phyloP scores from a whole-genome alignment of 2,329 filamentous ascomycete genomes.

The Ophiostoma triangulosporum region DNA sequence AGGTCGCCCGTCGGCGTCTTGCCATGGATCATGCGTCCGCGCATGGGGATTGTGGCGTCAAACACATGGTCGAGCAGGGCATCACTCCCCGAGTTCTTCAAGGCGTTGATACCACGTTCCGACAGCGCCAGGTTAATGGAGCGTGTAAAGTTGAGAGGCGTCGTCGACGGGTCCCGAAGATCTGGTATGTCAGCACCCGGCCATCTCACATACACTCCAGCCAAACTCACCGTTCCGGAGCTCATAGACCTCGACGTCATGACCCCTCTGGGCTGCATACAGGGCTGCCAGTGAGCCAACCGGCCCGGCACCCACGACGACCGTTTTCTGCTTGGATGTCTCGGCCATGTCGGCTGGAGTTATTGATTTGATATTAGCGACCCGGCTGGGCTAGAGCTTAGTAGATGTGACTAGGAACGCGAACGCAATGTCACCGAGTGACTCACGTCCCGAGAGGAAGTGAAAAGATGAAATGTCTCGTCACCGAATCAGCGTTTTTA shows the following conservation, averaged over 20 bases:
- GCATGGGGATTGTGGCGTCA: constrained; percentile 75
- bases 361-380: no score
- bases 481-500: neutral
- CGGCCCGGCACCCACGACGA: constrained; percentile 83
- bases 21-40: constrained; percentile 92
- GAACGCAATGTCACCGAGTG: no score
- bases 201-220: neutral
- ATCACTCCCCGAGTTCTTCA: constrained; percentile 54
- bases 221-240: constrained; percentile 58
- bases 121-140: constrained; percentile 97
- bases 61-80: constrained; percentile 63
- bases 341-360: neutral
- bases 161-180: constrained; percentile 67
- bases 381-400: no score
- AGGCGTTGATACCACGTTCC: constrained; percentile 81
- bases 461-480: no score
- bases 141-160: constrained; percentile 86
- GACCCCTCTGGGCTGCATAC: constrained; percentile 78
- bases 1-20: constrained; percentile 48
- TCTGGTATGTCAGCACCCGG: constrained; percentile 38
- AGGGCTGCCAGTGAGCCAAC: constrained; percentile 85
- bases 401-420: no score
- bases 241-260: constrained; percentile 90
- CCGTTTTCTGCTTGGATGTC: constrained; percentile 42
- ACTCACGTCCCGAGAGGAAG: no score